Conservation (phyloP, 805 yeast species). For the Metschnikowia baotianmanensis region DNA sequence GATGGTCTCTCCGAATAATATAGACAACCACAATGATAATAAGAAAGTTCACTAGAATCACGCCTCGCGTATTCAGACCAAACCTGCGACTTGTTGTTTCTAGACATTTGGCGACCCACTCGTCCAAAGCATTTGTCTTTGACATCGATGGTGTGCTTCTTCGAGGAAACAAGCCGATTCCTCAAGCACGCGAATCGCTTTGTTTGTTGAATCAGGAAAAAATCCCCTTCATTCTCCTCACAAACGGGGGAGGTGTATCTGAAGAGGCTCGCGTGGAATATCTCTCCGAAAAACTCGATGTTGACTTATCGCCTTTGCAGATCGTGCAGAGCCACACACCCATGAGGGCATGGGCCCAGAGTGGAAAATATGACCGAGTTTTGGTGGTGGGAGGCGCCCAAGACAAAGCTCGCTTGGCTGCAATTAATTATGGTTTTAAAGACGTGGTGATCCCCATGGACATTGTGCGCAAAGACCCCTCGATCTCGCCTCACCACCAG, state of each 20-base stretch:
- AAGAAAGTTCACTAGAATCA: background rate
- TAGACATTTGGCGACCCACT: constrained; percentile 3
- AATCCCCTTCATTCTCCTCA: constrained; percentile 78
- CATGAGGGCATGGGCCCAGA: constrained; percentile 54
- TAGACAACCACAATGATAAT: too few relatives aligned
- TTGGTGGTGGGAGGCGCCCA: constrained; percentile 82
- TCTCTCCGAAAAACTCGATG: constrained; percentile 45
- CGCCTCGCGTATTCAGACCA: background rate
- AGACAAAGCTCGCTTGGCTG: constrained; percentile 69
- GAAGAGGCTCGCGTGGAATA: constrained; percentile 60
- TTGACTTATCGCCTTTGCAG: constrained; percentile 55
- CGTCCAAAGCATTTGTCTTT: constrained; percentile 33
- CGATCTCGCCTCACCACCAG: constrained; percentile 68
- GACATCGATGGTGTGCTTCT: constrained; percentile 85
- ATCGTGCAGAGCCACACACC: constrained; percentile 90
- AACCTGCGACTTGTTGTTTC: too few relatives aligned
- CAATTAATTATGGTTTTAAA: constrained; percentile 71
- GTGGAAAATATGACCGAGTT: constrained; percentile 52
- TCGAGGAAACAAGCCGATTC: constrained; percentile 67
- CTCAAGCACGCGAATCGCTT: constrained; percentile 62
- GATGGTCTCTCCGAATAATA: too few relatives aligned
- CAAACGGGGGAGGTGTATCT: constrained; percentile 85
- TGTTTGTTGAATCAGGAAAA: constrained; percentile 47
- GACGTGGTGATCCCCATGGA: constrained; percentile 76
- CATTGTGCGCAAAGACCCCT: constrained; percentile 53